Evolutionary conservation across 129 eudicot species (phyloP), one percentile per base, ranked within the genome.

Genomic region (Glebionis coronaria): DNA sequence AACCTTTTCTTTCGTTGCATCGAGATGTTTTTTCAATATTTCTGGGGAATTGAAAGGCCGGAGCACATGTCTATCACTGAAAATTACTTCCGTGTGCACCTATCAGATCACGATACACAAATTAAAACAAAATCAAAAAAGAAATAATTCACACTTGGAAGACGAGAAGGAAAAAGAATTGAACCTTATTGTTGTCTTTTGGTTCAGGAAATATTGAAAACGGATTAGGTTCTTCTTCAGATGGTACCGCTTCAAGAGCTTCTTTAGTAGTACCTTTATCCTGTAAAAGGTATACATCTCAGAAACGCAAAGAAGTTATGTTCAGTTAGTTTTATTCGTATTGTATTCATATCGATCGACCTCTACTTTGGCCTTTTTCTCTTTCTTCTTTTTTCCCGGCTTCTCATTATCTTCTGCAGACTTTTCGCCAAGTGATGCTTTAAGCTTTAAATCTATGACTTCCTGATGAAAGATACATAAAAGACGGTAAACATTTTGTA

Each of bases 21-120:
- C 84, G 63, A 94, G 57, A 81, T 94, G 99, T 61, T 81, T 80
- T 20, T 83, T 88, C 54, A 94, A 84, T 70, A 73, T 51, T 65
- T 73, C 82, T 75, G 82, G 89, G 15, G 99, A 78, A 78, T 94
- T 94, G 75, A 93, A 89, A 67, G 90, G 85, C 76, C 99, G 78
- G 13, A 86, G 85, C 72, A 89, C 91, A 54, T 77, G 81, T 29
- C 93, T 72, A 29, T 94, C 90, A 56, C 99, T 89, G 73, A 89
- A 94, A 79, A 66, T 84, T 57, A 94, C 78, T 82, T 94, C 99
- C 20, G 99, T 94, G 61, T 94, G 99, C 75, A 94, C 99, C 99
- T 94, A 75, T 14, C 45, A 63, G 56, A 67, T 61, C 68, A 21
- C 12, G 4, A 61, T 71, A 60, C 20, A 31, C 51, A 66, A 44